A percentile compares a stretch with the other conserved stretches of the same genome.
Conservation (phyloP, 164 flowering plant genomes). For the Chimonanthus praecox region DNA sequence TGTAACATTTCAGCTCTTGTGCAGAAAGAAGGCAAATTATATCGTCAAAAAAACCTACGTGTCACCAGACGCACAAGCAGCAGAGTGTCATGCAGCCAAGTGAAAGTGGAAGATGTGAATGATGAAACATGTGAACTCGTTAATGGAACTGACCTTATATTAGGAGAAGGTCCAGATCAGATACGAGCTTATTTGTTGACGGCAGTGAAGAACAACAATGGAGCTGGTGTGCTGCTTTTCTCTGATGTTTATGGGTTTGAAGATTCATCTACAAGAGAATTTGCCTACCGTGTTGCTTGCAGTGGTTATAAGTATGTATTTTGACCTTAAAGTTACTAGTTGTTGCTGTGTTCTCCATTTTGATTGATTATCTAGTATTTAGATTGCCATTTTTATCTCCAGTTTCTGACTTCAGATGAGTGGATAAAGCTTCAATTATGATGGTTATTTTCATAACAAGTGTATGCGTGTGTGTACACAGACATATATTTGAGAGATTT, state of each 20-base stretch:
- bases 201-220: constrained; percentile 90
- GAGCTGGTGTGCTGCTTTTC: constrained; percentile 63
- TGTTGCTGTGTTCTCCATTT: background rate
- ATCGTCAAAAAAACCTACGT: constrained; percentile 13
- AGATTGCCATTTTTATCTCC: background rate
- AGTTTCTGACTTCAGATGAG: no score
- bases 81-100: constrained; percentile 32
- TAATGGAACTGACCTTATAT: constrained; percentile 56
- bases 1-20: constrained; percentile 48
- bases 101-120: constrained; percentile 42
- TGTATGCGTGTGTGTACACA: no score
- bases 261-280: constrained; percentile 75
- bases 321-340: constrained; percentile 3
- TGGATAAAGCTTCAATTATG: no score
- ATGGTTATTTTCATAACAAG: no score
- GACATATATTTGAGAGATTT: no score
- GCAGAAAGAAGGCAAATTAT: constrained; percentile 45
- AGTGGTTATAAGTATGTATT: constrained; percentile 83
- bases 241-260: constrained; percentile 80
- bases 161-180: constrained; percentile 59
- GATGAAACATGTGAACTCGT: constrained; percentile 87
- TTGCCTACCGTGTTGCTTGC: constrained; percentile 92
- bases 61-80: constrained; percentile 13
- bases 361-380: background rate
- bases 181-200: constrained; percentile 56